These are phyloP conservation scores for Symbiotaphrina buchneri DNA, from an alignment of 495 filamentous ascomycete genomes.

Conservation along the genomic window DNA sequence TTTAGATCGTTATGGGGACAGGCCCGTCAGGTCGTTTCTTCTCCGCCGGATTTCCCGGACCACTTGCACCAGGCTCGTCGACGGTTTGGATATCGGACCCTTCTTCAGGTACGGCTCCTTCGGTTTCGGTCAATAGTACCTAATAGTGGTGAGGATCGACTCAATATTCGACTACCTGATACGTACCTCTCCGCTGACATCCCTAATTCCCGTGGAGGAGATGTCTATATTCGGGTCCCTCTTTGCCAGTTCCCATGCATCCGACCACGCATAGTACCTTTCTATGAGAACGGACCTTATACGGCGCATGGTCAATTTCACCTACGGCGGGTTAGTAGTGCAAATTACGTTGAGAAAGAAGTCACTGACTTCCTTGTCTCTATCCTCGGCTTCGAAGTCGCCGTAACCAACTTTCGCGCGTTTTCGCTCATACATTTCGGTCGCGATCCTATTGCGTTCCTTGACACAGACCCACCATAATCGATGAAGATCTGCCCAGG, in stretches of 20 bases:
- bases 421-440: constrained; percentile 39
- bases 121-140: no score
- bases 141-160: no score
- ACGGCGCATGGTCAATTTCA: constrained; percentile 43
- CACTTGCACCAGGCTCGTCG: no score
- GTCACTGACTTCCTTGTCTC: constrained; percentile 37
- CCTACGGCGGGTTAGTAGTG: no score
- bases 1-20: no score
- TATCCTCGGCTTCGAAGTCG: constrained; percentile 30
- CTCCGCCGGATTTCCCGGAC: no score
- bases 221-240: constrained; percentile 15
- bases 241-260: constrained; percentile 48
- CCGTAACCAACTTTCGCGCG: constrained; percentile 46
- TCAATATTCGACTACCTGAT: no score
- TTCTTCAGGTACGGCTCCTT: no score
- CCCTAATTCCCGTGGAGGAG: constrained; percentile 15
- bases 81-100: no score
- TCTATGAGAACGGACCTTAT: constrained; percentile 79
- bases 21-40: no score
- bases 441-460: constrained; percentile 81
- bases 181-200: constrained; percentile 5
- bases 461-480: constrained; percentile 93
- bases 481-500: constrained; percentile 78
- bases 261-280: constrained; percentile 74
- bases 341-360: not conserved